Base-by-base conservation (phyloP, 2,329 filamentous ascomycete genomes). In the Acrodontium crateriforme region DNA sequence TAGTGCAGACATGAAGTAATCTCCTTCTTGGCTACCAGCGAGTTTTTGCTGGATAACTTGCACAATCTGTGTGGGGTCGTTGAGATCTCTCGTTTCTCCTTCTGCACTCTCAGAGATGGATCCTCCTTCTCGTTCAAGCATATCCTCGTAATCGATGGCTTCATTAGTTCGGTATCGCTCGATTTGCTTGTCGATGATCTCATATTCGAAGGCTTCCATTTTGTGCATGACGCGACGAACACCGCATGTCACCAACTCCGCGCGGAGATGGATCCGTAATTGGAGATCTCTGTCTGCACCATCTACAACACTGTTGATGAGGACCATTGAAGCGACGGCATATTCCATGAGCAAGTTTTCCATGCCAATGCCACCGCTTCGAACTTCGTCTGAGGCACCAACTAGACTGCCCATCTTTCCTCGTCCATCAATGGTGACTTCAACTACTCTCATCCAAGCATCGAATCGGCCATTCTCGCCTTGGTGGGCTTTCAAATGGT, bases 281-380 rank as follows among this genome's bases (percentile, higher is more conserved):
- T 93, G 82, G 40, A 98, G 62, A 49, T 98, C 89, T 44, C 73
- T 71, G 49, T 91, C 80, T 0, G 85, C 79, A 3, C 84, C 82
- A 56, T 95, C 89, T 36, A 98, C 74, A 44, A 95, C 71, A 78
- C 91, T 92, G 60, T 95, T 98, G 64, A 95, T 74, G 48, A 98
- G 67, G 51, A 95, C 84, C 47, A 98, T 70, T 2, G 85, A 92
- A 18, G 87, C 82, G 26, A 95, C 82, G 20, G 85, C 87, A 50
- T 98, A 98, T 67, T 98, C 89, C 89, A 98, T 95, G 29, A 98
- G 69, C 47, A 94, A 65, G 56, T 95, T 95, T 67, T 98, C 89
- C 77, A 95, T 93, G 53, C 89, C 89, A 48, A 94, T 91, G 39
- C 89, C 89, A 40, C 89, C 89, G 46, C 81, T 93, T 43, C 89